Percentiles rank a stretch among this genome's conserved stretches.
phyloP scores from a whole-genome alignment of 2,329 filamentous ascomycete genomes.

The Plectosphaerella cucumerina region DNA sequence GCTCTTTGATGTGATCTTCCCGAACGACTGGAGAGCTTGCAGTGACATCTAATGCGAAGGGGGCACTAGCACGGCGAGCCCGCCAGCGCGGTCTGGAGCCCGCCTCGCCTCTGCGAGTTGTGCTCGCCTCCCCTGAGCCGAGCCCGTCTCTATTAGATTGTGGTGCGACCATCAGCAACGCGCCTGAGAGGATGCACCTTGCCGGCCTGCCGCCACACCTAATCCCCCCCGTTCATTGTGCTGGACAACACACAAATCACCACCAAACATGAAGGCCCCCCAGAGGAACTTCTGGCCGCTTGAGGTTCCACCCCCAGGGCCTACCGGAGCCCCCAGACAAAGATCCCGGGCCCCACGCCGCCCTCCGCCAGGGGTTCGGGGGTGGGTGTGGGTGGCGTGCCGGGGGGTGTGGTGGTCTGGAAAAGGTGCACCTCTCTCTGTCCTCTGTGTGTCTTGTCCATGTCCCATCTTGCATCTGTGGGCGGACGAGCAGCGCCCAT shows the following conservation, averaged over 20 bases:
- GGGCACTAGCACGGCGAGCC: not conserved
- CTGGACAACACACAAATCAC: no score
- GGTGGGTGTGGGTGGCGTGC: not conserved
- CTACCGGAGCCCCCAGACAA: not conserved
- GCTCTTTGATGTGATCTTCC: no score
- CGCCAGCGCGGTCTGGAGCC: not conserved
- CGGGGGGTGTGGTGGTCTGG: not conserved
- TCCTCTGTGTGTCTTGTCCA: not conserved
- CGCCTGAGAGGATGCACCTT: not conserved
- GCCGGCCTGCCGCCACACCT: no score
- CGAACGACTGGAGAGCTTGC: not conserved
- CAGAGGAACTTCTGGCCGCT: no score
- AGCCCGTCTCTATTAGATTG: not conserved
- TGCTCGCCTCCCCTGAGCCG: not conserved
- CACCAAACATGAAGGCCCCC: no score
- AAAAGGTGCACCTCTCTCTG: not conserved
- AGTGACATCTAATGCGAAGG: not conserved
- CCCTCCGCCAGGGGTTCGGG: not conserved
- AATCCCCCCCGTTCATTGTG: no score
- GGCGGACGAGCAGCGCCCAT: slow-evolving; percentile 1
- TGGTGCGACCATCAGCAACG: not conserved
- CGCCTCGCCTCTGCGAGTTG: not conserved
- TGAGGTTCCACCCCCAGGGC: no score
- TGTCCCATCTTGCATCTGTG: not conserved
- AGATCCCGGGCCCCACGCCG: not conserved